phyloP scores from a whole-genome alignment of 176 grass and related monocot species.

The Dendrocalamus sinicus region DNA sequence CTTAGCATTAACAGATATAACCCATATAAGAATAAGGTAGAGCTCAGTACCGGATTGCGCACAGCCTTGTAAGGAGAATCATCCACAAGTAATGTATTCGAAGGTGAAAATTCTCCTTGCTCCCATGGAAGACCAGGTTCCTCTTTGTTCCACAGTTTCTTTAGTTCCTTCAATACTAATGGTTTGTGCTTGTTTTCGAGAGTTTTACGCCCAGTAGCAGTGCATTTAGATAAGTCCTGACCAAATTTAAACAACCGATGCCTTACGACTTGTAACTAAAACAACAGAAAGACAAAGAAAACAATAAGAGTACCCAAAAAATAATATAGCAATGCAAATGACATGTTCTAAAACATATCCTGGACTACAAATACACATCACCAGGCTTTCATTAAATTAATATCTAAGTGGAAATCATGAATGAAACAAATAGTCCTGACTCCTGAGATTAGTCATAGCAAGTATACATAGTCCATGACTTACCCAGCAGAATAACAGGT shows the following conservation, averaged over 20 bases:
- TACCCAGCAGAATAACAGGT: conserved; percentile 88
- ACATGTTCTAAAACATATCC: background rate
- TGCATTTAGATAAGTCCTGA: conserved; percentile 83
- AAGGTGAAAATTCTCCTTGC: conserved; percentile 73
- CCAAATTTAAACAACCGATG: conserved; percentile 31
- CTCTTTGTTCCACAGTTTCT: conserved; percentile 88
- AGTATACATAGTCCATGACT: conserved; percentile 31
- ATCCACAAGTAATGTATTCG: conserved; percentile 94
- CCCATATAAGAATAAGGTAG: background rate
- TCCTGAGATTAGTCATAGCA: background rate
- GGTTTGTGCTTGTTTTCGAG: conserved; percentile 73
- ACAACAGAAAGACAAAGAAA: conserved; percentile 32
- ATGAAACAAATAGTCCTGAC: background rate
- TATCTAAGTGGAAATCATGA: conserved; percentile 22
- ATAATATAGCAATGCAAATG: conserved; percentile 15
- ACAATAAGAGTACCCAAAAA: background rate
- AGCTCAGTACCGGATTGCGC: conserved; percentile 78
- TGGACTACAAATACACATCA: conserved; percentile 10
- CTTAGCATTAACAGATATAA: conserved; percentile 33
- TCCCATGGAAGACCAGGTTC: conserved; percentile 76
- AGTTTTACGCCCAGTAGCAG: conserved; percentile 61
- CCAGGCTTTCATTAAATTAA: conserved; percentile 24
- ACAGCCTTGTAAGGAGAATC: conserved; percentile 97
- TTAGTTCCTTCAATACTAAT: conserved; percentile 84
- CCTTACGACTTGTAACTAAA: conserved; percentile 3